phyloP scores from a whole-genome alignment of 2,329 filamentous ascomycete species.

The Lasiodiplodia sp. region DNA sequence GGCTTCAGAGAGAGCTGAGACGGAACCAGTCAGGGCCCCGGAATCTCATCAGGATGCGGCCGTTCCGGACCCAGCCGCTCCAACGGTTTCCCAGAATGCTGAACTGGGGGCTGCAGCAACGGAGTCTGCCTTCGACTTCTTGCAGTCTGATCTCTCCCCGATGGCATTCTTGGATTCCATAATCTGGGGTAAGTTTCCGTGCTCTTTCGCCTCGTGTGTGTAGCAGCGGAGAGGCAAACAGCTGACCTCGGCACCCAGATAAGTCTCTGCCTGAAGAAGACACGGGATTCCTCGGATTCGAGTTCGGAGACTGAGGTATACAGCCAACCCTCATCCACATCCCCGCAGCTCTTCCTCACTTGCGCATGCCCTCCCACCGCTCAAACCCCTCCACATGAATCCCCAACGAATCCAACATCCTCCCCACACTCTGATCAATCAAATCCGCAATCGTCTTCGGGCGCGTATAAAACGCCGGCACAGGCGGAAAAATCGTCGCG shows the following conservation, averaged over 20 bases:
- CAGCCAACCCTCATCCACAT: background rate
- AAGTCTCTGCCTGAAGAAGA: background rate
- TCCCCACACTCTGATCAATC: slow-evolving; percentile 54
- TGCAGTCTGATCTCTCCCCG: slow-evolving; percentile 5
- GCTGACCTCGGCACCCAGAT: background rate
- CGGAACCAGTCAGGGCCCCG: background rate
- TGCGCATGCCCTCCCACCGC: slow-evolving; percentile 45
- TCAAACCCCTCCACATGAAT: slow-evolving; percentile 52
- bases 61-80: background rate
- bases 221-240: too few relatives aligned
- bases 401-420: slow-evolving; percentile 56
- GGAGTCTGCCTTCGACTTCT: background rate
- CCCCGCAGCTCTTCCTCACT: background rate
- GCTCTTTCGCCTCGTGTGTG: background rate
- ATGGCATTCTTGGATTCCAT: slow-evolving; percentile 25
- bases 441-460: slow-evolving; percentile 32
- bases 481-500: slow-evolving; percentile 32
- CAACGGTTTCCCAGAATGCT: background rate
- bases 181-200: slow-evolving; percentile 13
- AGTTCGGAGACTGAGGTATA: background rate
- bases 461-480: slow-evolving; percentile 34
- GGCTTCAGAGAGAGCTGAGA: background rate
- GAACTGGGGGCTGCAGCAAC: background rate
- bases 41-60: background rate
- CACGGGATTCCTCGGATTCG: background rate